Percentiles rank a stretch among this genome's conserved stretches.
Conservation (phyloP, 2,329 filamentous ascomycete genomes). For the Escovopsis weberi region DNA sequence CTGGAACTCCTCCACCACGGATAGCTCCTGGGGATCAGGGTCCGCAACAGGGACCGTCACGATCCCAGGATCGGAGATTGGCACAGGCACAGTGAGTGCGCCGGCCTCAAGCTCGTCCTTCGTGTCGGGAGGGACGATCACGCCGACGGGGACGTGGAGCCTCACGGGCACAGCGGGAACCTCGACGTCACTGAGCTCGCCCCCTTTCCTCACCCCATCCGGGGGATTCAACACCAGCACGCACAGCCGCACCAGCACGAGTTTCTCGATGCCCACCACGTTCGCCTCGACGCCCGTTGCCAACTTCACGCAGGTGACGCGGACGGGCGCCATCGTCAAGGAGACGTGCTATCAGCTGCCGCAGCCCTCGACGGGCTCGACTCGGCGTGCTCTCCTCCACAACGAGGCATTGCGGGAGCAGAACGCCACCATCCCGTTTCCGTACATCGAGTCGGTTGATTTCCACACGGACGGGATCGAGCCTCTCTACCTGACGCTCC, state of each 20-base stretch:
- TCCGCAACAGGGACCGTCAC: not conserved
- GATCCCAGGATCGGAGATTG: too few species aligned
- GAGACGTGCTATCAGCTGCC: conserved; percentile 19
- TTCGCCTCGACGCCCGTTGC: conserved; percentile 11
- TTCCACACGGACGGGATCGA: conserved; percentile 18
- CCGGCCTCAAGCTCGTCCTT: not conserved
- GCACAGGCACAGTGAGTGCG: not conserved
- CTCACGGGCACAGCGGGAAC: conserved; percentile 1
- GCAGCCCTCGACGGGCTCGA: conserved; percentile 8
- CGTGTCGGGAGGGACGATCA: not conserved
- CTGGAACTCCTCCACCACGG: conserved; percentile 3
- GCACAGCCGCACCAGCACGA: not conserved
- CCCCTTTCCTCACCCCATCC: conserved; percentile 4
- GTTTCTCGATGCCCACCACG: conserved; percentile 1
- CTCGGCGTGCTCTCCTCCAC: conserved; percentile 16
- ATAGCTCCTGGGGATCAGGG: not conserved
- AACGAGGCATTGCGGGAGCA: conserved; percentile 16
- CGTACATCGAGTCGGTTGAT: conserved; percentile 23
- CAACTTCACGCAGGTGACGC: conserved; percentile 20
- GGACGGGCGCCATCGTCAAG: conserved; percentile 12
- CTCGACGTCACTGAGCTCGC: not conserved
- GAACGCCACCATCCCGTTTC: conserved; percentile 18
- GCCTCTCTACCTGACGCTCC: conserved; percentile 19
- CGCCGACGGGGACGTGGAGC: not conserved
- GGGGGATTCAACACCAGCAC: conserved; percentile 3